Conservation (phyloP, 163 green algal genomes). For the Scenedesmus sp. region DNA sequence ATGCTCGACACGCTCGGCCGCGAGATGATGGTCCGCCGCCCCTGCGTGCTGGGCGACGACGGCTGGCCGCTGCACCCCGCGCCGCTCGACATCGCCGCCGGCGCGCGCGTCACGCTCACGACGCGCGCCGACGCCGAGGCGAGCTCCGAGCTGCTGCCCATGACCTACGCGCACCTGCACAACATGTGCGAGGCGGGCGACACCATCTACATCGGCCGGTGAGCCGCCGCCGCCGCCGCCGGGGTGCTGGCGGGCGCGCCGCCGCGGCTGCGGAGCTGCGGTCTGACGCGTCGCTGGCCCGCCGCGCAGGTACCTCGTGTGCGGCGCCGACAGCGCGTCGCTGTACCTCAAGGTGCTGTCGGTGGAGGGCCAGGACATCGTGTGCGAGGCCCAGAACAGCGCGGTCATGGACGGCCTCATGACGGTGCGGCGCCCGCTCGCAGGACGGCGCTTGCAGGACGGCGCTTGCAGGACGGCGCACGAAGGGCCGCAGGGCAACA, state of each 20-base stretch:
- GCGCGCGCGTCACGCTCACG: conserved; percentile 49
- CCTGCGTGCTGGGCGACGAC: conserved; percentile 47
- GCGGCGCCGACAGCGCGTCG: conserved; percentile 79
- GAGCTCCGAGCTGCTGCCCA: conserved; percentile 58
- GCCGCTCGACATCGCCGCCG: neutral
- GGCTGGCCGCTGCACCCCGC: conserved; percentile 27
- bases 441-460: too few species aligned
- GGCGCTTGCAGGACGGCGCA: too few species aligned
- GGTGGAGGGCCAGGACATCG: conserved; percentile 62
- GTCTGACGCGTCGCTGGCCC: too few species aligned
- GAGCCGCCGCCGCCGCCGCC: too few species aligned
- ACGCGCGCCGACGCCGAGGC: conserved; percentile 43
- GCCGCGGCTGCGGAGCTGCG: too few species aligned
- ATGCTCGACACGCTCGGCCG: conserved; percentile 82
- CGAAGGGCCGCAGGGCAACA: too few species aligned
- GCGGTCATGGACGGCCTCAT: conserved; percentile 82
- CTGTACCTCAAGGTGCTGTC: conserved; percentile 75
- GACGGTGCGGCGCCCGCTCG: conserved; percentile 63
- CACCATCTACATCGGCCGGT: conserved; percentile 79
- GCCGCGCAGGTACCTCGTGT: conserved; percentile 81
- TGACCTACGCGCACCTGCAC: conserved; percentile 81
- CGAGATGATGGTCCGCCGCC: conserved; percentile 73
- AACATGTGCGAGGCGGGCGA: conserved; percentile 80
- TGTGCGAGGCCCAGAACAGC: conserved; percentile 77
- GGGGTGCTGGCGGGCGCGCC: too few species aligned